Evolutionary conservation across 2,329 filamentous ascomycete genomes (phyloP).

Genomic region (Periconia digitata): DNA sequence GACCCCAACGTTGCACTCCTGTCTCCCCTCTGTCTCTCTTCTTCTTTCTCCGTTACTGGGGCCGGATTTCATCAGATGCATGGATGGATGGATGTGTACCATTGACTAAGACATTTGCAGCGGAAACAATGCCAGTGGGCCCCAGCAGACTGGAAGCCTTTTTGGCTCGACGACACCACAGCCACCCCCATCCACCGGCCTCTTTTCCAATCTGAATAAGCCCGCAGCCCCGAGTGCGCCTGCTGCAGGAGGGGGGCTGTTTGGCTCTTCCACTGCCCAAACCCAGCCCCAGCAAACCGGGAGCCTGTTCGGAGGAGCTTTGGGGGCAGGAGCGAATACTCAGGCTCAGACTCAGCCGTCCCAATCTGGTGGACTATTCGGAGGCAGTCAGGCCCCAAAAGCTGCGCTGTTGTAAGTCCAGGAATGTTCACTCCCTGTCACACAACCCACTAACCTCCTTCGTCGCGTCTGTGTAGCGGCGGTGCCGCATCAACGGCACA

Average conservation of each 20-base stretch:
- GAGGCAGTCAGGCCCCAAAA: conserved; percentile 26
- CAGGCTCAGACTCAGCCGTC: conserved; percentile 24
- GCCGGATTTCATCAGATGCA: conserved; percentile 5
- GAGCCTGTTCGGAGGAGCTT: conserved; percentile 37
- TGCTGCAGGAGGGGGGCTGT: conserved; percentile 30
- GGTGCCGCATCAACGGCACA: conserved; percentile 37
- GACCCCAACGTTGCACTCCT: neutral
- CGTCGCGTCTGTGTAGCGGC: conserved; percentile 26
- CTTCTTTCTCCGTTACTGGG: no score
- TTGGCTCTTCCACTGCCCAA: conserved; percentile 36
- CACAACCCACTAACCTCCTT: conserved; percentile 32
- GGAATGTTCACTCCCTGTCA: conserved; percentile 6
- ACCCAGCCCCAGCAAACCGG: conserved; percentile 30
- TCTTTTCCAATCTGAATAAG: conserved; percentile 43
- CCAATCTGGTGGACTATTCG: conserved; percentile 39
- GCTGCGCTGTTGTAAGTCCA: conserved; percentile 43
- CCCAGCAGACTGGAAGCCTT: conserved; percentile 29
- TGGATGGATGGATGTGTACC: no score
- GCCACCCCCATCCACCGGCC: conserved; percentile 16
- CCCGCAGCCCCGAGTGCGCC: conserved; percentile 27
- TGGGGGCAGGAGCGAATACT: conserved; percentile 29
- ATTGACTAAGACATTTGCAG: conserved; percentile 29
- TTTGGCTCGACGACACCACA: conserved; percentile 28
- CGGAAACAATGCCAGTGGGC: conserved; percentile 32
- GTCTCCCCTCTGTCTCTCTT: conserved; percentile 5